Base-by-base conservation (phyloP, 2,329 filamentous ascomycete species). In the Arachnopeziza araneosa region DNA sequence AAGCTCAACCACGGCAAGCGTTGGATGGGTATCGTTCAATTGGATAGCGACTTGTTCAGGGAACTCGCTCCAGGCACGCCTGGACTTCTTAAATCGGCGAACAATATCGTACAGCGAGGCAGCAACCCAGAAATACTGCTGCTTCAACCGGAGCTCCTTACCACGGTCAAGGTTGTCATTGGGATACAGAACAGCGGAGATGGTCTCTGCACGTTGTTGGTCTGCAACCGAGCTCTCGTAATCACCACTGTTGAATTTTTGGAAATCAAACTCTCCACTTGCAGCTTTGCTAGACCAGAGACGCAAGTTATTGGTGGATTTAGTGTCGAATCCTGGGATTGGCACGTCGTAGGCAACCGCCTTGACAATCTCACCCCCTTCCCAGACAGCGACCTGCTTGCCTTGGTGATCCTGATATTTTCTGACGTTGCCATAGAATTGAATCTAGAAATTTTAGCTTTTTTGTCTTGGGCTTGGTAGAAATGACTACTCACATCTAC, bases 61-160 rank as follows among this genome's bases (percentile, higher is more conserved):
- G 77, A 99, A 99, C 71, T 96, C 90, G 66, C 78, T 87, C 95
- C 95, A 99, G 8, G 88, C 79, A 64, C 93, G 87, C 79, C 91
- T 92, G 21, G 91, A 87, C 83, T 98, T 99, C 82, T 98, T 99
- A 86, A 98, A 99, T 61, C 95, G 88, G 60, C 95, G 90, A 62
- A 99, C 89, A 72, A 99, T 99, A 71, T 99, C 95, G 72, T 91
- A 91, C 3, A 99, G 83, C 19, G 95, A 99, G 19, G 95, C 95
- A 56, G 95, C 93, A 71, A 96, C 96, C 95, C 95, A 99, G 79
- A 99, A 99, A 82, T 99, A 99, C 75, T 99, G 95, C 76, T 99
- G 95, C 83, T 99, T 99, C 75, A 99, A 78, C 57, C 95, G 91
- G 64, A 99, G 85, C 79, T 99, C 95, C 77, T 99, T 99, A 64